Evolutionary conservation across 108 stramenopile species (phyloP), one percentile per base, ranked within the genome.

Genomic region (Thalassiosira profunda): DNA sequence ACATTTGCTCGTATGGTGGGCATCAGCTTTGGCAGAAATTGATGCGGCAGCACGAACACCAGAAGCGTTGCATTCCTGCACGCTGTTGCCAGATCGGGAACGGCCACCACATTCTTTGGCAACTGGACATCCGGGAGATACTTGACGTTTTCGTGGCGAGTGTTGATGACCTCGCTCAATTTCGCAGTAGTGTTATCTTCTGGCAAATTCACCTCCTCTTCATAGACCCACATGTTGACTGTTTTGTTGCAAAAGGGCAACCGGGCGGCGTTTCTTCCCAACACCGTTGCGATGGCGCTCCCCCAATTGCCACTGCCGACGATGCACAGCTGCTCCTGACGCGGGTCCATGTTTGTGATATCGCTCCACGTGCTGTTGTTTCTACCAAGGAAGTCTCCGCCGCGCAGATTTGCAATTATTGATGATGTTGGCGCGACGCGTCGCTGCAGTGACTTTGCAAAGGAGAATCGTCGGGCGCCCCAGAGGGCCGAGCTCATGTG

Each of bases 301-400:
- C 97, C 98, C 94, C 95, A 98, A 72, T 97, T 97, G 0, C 98
- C 98, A 23, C 86, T 88, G 14, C 97, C 97, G 49, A 98, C 84
- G 73, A 98, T 96, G 70, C 93, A 89, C 9, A 98, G 90, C 70
- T 73, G 82, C 31, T 86, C 86, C 18, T 54, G n/a, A n/a, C n/a
- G n/a, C n/a, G n/a, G n/a, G n/a, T n/a, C n/a, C n/a, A n/a, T n/a
- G n/a, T n/a, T n/a, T n/a, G n/a, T n/a, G n/a, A n/a, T n/a, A n/a
- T n/a, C n/a, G n/a, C n/a, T n/a, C n/a, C n/a, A n/a, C n/a, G n/a
- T n/a, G n/a, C n/a, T n/a, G n/a, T n/a, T n/a, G n/a, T n/a, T n/a
- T n/a, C n/a, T n/a, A n/a, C n/a, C n/a, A n/a, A n/a, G n/a, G n/a
- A n/a, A n/a, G n/a, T n/a, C n/a, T n/a, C n/a, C n/a, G n/a, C n/a